Percentiles rank a stretch among this genome's conserved stretches.
These are phyloP conservation scores for Keithomyces neogunnii DNA, from an alignment of 2,329 filamentous ascomycete genomes.

Conservation along the genomic window DNA sequence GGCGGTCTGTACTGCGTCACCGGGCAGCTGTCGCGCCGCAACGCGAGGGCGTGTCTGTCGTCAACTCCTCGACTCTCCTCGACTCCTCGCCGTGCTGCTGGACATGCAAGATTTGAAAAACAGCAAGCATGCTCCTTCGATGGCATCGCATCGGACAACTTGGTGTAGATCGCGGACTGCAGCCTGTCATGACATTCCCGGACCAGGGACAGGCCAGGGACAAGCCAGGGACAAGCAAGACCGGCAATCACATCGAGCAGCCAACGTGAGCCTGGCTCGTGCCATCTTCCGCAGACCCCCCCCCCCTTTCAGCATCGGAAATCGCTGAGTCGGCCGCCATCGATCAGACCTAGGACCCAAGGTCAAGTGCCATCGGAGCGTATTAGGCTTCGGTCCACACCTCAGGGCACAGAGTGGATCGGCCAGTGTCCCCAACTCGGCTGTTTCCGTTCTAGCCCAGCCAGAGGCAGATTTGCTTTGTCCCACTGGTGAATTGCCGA, in stretches of 20 bases:
- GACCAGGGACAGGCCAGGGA: too few species aligned
- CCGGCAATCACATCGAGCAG: neutral
- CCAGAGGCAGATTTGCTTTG: neutral
- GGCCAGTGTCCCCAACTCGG: too few species aligned
- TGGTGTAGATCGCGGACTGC: neutral
- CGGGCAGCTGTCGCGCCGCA: too few species aligned
- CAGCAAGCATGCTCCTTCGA: neutral
- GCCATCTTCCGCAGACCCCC: too few species aligned
- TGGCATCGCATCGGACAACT: neutral
- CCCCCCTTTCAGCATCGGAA: neutral
- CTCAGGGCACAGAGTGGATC: too few species aligned
- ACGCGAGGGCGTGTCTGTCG: too few species aligned
- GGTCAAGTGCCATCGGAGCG: slow-evolving; percentile 4
- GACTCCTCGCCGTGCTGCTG: too few species aligned
- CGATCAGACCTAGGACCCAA: slow-evolving; percentile 5
- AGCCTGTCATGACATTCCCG: neutral
- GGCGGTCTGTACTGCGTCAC: too few species aligned
- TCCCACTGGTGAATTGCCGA: neutral
- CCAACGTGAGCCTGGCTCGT: too few species aligned
- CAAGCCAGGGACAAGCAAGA: neutral
- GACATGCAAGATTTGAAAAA: neutral
- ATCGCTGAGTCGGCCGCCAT: neutral
- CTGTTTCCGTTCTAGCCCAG: neutral
- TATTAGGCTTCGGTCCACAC: too few species aligned
- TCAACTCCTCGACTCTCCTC: too few species aligned